Evolutionary conservation across 345 rosid genomes (phyloP).

Genomic region (Melaleuca quinquenervia): DNA sequence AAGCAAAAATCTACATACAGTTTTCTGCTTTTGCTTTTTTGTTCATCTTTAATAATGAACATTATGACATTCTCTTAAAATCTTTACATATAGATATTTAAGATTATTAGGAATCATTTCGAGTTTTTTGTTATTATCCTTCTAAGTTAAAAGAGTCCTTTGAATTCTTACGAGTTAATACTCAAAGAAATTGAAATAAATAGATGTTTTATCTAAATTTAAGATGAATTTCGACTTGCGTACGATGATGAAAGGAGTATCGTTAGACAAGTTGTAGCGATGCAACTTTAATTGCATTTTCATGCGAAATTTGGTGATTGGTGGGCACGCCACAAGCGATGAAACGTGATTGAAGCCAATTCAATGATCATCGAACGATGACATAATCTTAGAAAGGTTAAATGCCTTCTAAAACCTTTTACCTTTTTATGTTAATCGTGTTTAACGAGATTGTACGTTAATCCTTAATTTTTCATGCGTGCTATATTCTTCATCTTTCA

Average conservation of each 20-base stretch:
- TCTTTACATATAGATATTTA: neutral
- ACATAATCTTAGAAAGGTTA: neutral
- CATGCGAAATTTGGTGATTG: rapidly evolving
- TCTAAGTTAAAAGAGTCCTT: neutral
- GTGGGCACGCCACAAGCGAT: neutral
- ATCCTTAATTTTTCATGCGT: neutral
- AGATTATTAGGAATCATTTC: neutral
- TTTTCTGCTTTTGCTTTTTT: neutral
- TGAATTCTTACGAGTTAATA: neutral
- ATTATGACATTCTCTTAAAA: neutral
- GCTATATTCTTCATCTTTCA: neutral
- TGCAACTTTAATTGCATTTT: neutral
- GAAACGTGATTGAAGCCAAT: neutral
- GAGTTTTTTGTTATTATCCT: neutral
- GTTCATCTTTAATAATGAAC: neutral
- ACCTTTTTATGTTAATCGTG: neutral
- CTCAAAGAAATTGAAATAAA: neutral
- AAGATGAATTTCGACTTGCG: rapidly evolving
- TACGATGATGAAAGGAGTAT: neutral
- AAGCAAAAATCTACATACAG: too few species aligned
- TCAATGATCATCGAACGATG: neutral
- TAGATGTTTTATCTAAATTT: neutral
- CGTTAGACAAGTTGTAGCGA: neutral
- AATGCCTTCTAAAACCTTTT: neutral
- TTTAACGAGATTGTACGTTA: neutral